Evolutionary conservation across 352 stramenopile species (phyloP).

Genomic region (Globisporangium solare): DNA sequence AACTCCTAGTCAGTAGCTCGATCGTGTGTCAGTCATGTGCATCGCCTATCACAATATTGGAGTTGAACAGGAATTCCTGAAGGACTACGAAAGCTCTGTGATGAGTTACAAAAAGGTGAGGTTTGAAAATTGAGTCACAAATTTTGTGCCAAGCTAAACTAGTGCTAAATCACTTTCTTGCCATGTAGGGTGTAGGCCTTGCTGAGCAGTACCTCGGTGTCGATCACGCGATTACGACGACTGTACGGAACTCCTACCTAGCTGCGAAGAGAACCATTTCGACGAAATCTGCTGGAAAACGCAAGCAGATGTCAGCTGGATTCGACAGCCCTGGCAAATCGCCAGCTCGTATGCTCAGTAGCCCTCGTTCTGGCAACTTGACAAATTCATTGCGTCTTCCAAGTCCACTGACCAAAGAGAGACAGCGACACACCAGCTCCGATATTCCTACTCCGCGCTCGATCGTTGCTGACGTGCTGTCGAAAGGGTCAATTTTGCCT

Average conservation of each 20-base stretch:
- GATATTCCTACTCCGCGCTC: constrained; percentile 39
- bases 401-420: constrained; percentile 45
- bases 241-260: constrained; percentile 87
- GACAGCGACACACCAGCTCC: constrained; percentile 20
- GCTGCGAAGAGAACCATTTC: constrained; percentile 69
- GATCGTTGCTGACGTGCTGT: constrained; percentile 51
- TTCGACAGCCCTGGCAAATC: constrained; percentile 23
- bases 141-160: not conserved
- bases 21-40: constrained; percentile 89
- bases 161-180: not conserved
- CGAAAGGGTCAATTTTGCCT: constrained; percentile 36
- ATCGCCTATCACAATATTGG: constrained; percentile 95
- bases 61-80: constrained; percentile 93
- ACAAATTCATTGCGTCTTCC: constrained; percentile 30
- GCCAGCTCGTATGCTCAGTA: constrained; percentile 24
- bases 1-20: constrained; percentile 24
- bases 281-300: constrained; percentile 19
- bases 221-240: constrained; percentile 86
- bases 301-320: not conserved
- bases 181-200: constrained; percentile 69
- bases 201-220: constrained; percentile 85
- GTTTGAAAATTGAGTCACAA: not conserved
- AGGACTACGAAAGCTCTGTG: constrained; percentile 80
- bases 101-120: constrained; percentile 85
- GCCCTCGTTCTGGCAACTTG: constrained; percentile 22